Evolutionary conservation across 2,329 filamentous ascomycete genomes (phyloP).

Genomic region (Stagonosporopsis cucurbitacearum): DNA sequence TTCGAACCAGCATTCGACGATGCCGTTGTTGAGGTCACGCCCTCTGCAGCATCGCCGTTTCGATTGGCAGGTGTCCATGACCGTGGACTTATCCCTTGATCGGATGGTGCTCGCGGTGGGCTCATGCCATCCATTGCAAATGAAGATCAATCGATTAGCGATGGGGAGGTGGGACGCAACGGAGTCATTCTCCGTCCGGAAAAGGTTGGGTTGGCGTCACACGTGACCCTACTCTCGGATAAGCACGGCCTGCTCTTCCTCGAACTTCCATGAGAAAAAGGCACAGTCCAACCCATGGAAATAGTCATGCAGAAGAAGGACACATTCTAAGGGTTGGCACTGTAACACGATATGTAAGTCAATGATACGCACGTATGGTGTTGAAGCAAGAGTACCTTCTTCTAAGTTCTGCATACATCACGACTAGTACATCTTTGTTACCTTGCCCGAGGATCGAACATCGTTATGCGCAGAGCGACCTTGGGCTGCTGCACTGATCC

Average conservation of each 20-base stretch:
- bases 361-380: too few species aligned
- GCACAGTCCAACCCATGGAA: too few species aligned
- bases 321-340: too few species aligned
- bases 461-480: too few species aligned
- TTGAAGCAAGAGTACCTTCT: too few species aligned
- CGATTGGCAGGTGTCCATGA: constrained; percentile 21
- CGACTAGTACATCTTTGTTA: too few species aligned
- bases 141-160: constrained; percentile 4
- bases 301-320: too few species aligned
- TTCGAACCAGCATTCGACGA: constrained; percentile 26
- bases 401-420: too few species aligned
- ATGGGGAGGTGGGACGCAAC: constrained; percentile 14
- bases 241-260: constrained; percentile 2
- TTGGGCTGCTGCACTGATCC: too few species aligned
- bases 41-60: constrained; percentile 12
- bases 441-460: too few species aligned
- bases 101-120: constrained; percentile 10
- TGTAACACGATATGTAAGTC: too few species aligned
- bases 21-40: constrained; percentile 18
- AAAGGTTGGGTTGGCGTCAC: constrained; percentile 1
- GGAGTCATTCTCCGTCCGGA: constrained; percentile 17
- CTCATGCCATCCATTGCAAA: constrained; percentile 13
- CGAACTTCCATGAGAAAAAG: not conserved
- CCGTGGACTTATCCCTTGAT: constrained; percentile 18
- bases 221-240: not conserved